A percentile compares a stretch with the other conserved stretches of the same genome.
Evolutionary conservation across 2,329 filamentous ascomycete species (phyloP).

Genomic region (Fusarium napiforme): DNA sequence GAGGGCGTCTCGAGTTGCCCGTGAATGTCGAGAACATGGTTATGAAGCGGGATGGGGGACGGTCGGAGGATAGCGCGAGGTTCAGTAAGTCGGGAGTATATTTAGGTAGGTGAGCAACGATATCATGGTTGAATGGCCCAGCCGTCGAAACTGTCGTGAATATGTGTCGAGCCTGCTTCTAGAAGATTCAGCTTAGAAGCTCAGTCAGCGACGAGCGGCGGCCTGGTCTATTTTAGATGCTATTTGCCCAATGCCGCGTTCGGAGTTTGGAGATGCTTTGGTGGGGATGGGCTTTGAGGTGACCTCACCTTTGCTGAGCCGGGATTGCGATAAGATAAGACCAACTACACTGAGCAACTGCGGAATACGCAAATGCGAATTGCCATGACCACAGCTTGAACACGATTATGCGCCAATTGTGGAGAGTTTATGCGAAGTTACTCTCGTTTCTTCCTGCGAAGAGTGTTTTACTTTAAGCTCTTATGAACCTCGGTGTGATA

Average conservation of each 20-base stretch:
- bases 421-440: not conserved
- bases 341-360: slow-evolving; percentile 12
- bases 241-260: slow-evolving; percentile 35
- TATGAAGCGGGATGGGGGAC: slow-evolving; percentile 15
- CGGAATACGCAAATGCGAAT: slow-evolving; percentile 30
- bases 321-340: slow-evolving; percentile 38
- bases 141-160: slow-evolving; percentile 6
- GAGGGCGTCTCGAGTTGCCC: slow-evolving; percentile 83
- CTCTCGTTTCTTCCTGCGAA: not conserved
- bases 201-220: slow-evolving; percentile 42
- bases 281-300: slow-evolving; percentile 42
- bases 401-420: slow-evolving; percentile 17
- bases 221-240: slow-evolving; percentile 20
- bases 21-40: slow-evolving; percentile 93
- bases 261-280: slow-evolving; percentile 33
- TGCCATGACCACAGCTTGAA: not conserved
- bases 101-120: slow-evolving; percentile 4
- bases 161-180: slow-evolving; percentile 30
- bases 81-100: slow-evolving; percentile 11
- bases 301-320: slow-evolving; percentile 26
- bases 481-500: not conserved
- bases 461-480: not conserved
- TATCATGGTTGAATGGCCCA: slow-evolving; percentile 26
- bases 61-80: not conserved
- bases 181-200: slow-evolving; percentile 43